Percentiles rank a stretch among this genome's conserved stretches.
Conservation (phyloP, 2,329 filamentous ascomycete species). For the Graphiopsis chlorocephala region DNA sequence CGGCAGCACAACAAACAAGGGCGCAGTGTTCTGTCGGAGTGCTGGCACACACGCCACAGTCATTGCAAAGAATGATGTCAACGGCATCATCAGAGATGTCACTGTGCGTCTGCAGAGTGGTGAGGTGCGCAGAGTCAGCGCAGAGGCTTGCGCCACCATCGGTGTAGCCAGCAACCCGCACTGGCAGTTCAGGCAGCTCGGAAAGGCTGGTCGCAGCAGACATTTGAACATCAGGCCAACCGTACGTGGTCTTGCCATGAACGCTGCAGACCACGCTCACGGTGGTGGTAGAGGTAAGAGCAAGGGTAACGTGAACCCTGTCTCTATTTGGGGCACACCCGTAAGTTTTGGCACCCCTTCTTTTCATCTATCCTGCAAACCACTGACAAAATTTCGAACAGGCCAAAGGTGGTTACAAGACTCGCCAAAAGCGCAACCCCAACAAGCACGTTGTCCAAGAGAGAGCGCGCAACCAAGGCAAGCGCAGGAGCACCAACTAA, state of each 20-base stretch:
- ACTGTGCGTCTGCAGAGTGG: slow-evolving; percentile 87
- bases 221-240: slow-evolving; percentile 95
- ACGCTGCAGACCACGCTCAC: slow-evolving; percentile 96
- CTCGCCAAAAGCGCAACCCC: slow-evolving; percentile 78
- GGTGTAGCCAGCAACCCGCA: slow-evolving; percentile 92
- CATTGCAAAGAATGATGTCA: slow-evolving; percentile 80
- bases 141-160: slow-evolving; percentile 90
- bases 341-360: slow-evolving; percentile 55
- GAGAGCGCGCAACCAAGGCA: slow-evolving; percentile 84
- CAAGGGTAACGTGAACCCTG: slow-evolving; percentile 94
- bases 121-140: slow-evolving; percentile 83
- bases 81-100: slow-evolving; percentile 72
- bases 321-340: slow-evolving; percentile 93
- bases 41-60: slow-evolving; percentile 90
- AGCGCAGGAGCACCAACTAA: slow-evolving; percentile 55
- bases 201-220: slow-evolving; percentile 89
- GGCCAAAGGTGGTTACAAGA: slow-evolving; percentile 88
- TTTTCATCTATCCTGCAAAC: not conserved
- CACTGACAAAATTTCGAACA: slow-evolving; percentile 21
- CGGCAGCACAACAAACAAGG: slow-evolving; percentile 67
- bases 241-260: slow-evolving; percentile 97
- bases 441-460: slow-evolving; percentile 89
- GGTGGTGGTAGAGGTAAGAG: slow-evolving; percentile 99
- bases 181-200: slow-evolving; percentile 84
- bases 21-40: slow-evolving; percentile 89